A percentile compares a stretch with the other conserved stretches of the same genome.
phyloP scores from a whole-genome alignment of 1,284 basidiomycete genomes.

The Tetrapyrgos nigripes region DNA sequence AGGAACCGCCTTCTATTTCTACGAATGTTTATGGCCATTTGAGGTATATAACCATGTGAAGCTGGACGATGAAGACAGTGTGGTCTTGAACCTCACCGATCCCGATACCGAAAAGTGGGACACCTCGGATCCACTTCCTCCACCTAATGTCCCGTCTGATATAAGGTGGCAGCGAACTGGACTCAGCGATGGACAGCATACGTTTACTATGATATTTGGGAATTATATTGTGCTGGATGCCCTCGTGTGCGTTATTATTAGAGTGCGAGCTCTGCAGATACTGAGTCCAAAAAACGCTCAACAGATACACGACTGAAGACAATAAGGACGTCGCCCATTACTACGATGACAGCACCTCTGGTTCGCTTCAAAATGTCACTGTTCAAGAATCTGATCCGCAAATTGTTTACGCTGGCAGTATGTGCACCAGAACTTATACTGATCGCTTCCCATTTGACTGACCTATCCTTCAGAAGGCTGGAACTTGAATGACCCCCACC shows the following conservation, averaged over 20 bases:
- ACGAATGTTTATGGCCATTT: neutral
- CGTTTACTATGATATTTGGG: neutral
- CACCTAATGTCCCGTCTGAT: neutral
- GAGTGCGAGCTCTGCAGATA: no score
- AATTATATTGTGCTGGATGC: neutral
- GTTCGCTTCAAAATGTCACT: no score
- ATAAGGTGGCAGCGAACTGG: neutral
- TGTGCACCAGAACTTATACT: no score
- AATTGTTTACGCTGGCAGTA: no score
- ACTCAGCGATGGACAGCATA: neutral
- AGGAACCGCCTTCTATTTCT: conserved; percentile 3
- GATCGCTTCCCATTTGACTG: no score
- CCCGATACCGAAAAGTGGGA: neutral
- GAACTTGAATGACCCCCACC: neutral
- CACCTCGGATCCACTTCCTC: no score
- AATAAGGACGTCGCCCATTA: no score
- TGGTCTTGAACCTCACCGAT: neutral
- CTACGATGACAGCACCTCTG: no score
- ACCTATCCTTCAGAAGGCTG: neutral
- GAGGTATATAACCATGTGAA: neutral
- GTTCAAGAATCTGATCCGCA: no score
- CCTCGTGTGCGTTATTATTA: neutral
- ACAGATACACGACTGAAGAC: no score
- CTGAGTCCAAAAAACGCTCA: no score
- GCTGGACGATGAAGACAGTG: neutral